These are phyloP conservation scores for Malassezia globosa DNA, from an alignment of 1,284 basidiomycete genomes.

Conservation along the genomic window DNA sequence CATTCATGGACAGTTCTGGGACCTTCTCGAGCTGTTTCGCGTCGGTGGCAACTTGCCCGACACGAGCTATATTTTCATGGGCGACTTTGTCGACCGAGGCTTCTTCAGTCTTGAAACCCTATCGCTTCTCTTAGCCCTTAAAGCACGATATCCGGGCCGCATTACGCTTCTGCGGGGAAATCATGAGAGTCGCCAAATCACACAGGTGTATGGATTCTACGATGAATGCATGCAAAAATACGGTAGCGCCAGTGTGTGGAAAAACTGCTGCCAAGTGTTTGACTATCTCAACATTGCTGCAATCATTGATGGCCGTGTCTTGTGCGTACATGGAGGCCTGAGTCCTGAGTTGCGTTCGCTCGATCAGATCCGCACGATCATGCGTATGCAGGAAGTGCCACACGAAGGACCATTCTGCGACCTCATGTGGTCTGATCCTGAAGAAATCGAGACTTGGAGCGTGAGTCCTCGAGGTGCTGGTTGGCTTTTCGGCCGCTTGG, in stretches of 20 bases:
- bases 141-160: slow-evolving; percentile 84
- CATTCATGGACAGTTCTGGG: slow-evolving; percentile 94
- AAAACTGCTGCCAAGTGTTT: slow-evolving; percentile 65
- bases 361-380: slow-evolving; percentile 57
- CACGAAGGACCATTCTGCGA: slow-evolving; percentile 90
- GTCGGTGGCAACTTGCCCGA: slow-evolving; percentile 77
- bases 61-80: slow-evolving; percentile 97
- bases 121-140: slow-evolving; percentile 73
- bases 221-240: slow-evolving; percentile 56
- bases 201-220: slow-evolving; percentile 95
- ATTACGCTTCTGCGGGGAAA: slow-evolving; percentile 85
- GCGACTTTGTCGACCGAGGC: slow-evolving; percentile 93
- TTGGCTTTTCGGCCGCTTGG: slow-evolving; percentile 81
- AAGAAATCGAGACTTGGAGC: slow-evolving; percentile 89
- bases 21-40: slow-evolving; percentile 75
- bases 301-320: slow-evolving; percentile 77
- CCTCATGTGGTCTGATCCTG: slow-evolving; percentile 62
- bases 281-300: slow-evolving; percentile 88
- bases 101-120: slow-evolving; percentile 95
- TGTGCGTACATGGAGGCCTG: slow-evolving; percentile 80
- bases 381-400: slow-evolving; percentile 84
- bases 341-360: slow-evolving; percentile 83
- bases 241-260: slow-evolving; percentile 60
- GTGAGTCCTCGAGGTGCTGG: slow-evolving; percentile 87
- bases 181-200: slow-evolving; percentile 91